Percentiles rank a stretch among this genome's conserved stretches.
phyloP scores from a whole-genome alignment of 257 asterid species.

The Jacaranda mimosifolia region DNA sequence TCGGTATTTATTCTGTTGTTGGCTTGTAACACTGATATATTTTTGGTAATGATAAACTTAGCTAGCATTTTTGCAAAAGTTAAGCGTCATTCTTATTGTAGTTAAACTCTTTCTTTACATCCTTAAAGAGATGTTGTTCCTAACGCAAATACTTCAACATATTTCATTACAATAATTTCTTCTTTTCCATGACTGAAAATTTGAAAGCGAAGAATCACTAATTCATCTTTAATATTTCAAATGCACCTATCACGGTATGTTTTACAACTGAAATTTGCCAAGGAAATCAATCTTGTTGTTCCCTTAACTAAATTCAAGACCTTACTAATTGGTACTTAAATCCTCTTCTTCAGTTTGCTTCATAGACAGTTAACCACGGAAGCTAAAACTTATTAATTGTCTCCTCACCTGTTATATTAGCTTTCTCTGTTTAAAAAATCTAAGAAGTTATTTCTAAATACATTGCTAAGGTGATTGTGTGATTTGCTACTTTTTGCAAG shows the following conservation, averaged over 20 bases:
- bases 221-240: too few relatives aligned
- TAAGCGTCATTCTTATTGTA: background rate
- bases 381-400: background rate
- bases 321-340: too few relatives aligned
- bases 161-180: too few relatives aligned
- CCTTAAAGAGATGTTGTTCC: background rate
- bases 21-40: background rate
- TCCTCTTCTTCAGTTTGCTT: too few relatives aligned
- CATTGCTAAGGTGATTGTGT: background rate
- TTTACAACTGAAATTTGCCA: background rate
- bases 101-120: background rate
- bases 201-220: background rate
- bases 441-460: background rate
- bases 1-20: slow-evolving; percentile 3
- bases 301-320: background rate
- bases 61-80: slow-evolving; percentile 6
- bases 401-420: too few relatives aligned
- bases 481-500: background rate
- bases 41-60: background rate
- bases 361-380: background rate
- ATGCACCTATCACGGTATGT: background rate
- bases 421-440: background rate
- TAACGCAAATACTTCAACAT: background rate
- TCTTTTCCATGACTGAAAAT: background rate
- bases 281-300: background rate